Evolutionary conservation across 208 protist genomes (phyloP), one percentile per base, ranked within the genome.

Genomic region (Trichomonas gallinae): DNA sequence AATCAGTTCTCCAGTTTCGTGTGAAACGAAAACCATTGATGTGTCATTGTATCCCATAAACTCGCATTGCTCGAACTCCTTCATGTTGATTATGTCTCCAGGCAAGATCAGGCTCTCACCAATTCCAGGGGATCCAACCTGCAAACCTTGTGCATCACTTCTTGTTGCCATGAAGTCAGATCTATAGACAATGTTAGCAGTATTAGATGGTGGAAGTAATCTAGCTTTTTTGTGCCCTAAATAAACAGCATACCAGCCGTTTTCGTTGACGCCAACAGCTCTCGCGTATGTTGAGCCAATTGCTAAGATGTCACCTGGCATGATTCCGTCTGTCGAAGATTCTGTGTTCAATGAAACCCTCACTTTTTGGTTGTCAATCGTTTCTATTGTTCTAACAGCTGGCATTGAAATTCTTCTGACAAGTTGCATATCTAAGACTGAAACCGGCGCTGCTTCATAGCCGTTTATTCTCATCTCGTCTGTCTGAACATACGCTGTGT

Each of bases 401-500:
- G 40, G 34, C 23, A 23, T n/a, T 6, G 23, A 44, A 31, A 89
- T 89, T 89, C 83, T 44, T 31, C 83, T n/a, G 36, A 89, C 36
- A 31, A 89, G 48, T 89, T 89, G 23, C 13, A 89, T n/a, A n/a
- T 44, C 40, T 23, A 89, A 31, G n/a, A 48, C 40, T 44, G 23
- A 31, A 40, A 46, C 83, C 0, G 17, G 23, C 11, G 36, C 83
- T 15, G 83, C 83, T 89, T 89, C 40, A 31, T 89, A 89, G 9
- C 83, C 83, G 31, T 89, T 89, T 0, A 89, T 89, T 89, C 83
- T 44, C 83, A 89, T 89, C 42, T 89, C 83, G 17, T 89, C 83
- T n/a, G 83, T 89, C 42, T 89, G 83, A 21, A 89, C 40, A 17
- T 89, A 89, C 0, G 40, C 1, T 17, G 13, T 46, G 9, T 89